Conservation (phyloP, 208 protist genomes). For the Leishmania mexicana region DNA sequence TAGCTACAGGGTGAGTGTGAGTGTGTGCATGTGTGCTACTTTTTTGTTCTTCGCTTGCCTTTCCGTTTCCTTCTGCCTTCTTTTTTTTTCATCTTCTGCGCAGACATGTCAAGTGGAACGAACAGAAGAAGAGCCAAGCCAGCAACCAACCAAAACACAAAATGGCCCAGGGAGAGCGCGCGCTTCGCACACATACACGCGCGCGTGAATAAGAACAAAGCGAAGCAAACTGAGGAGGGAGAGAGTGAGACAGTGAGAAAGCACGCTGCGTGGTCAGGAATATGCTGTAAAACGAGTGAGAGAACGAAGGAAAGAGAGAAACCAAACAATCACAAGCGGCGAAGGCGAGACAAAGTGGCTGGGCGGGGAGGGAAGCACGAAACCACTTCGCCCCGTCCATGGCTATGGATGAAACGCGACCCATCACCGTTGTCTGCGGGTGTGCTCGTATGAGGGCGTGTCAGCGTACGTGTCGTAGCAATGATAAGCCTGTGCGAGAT, state of each 20-base stretch:
- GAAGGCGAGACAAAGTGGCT: background rate
- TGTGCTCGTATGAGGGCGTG: background rate
- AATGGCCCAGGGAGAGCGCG: background rate
- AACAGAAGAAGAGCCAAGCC: background rate
- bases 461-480: background rate
- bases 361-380: background rate
- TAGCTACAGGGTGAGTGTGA: background rate
- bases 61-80: background rate
- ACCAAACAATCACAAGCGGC: background rate
- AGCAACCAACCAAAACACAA: background rate
- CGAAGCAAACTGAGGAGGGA: background rate
- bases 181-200: background rate
- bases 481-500: background rate
- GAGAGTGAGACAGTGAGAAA: too few species aligned
- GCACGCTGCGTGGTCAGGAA: background rate
- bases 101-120: background rate
- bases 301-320: background rate
- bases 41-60: slow-evolving; percentile 3
- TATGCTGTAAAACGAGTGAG: background rate
- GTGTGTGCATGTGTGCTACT: background rate
- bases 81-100: background rate
- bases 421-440: background rate
- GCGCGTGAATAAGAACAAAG: background rate
- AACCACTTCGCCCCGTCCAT: background rate
- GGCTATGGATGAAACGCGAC: background rate